Evolutionary conservation across 768 basidiomycete genomes (phyloP).

Genomic region (Leucocoprinus birnbaumii): DNA sequence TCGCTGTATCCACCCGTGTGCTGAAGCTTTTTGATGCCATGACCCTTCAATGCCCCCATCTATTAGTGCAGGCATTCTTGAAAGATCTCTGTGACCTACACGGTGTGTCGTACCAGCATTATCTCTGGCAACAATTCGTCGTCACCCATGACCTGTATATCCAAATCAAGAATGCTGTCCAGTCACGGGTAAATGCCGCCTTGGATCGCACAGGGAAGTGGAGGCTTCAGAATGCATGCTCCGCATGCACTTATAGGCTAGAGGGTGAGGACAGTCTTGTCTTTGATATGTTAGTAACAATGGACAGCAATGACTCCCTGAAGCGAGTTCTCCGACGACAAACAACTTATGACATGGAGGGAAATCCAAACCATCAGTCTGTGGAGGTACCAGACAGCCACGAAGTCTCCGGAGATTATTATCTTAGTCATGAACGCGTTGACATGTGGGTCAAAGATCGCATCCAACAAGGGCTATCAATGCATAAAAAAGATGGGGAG

Average conservation of each 20-base stretch:
- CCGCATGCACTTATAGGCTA: conserved; percentile 19
- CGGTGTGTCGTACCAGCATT: conserved; percentile 14
- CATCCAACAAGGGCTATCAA: too few species aligned
- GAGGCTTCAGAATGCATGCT: conserved; percentile 12
- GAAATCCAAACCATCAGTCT: too few species aligned
- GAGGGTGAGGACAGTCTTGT: conserved; percentile 19
- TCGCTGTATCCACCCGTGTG: conserved; percentile 18
- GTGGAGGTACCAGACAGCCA: not conserved
- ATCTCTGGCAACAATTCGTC: conserved; percentile 20
- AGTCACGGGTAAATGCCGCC: conserved; percentile 13
- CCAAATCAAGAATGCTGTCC: conserved; percentile 10
- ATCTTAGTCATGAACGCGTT: not conserved
- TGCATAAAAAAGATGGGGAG: not conserved
- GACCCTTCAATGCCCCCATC: conserved; percentile 21
- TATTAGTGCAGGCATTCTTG: conserved; percentile 24
- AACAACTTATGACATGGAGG: not conserved
- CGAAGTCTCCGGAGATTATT: not conserved
- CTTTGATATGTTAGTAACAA: conserved; percentile 20
- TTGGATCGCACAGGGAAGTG: conserved; percentile 22
- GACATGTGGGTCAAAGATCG: not conserved
- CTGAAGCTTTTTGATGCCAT: conserved; percentile 20
- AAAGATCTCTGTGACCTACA: conserved; percentile 28
- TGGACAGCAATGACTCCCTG: conserved; percentile 26
- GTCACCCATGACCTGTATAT: conserved; percentile 24
- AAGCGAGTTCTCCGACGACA: conserved; percentile 13